Base-by-base conservation (phyloP, 805 yeast genomes). In the Lipomyces chichibuensis region DNA sequence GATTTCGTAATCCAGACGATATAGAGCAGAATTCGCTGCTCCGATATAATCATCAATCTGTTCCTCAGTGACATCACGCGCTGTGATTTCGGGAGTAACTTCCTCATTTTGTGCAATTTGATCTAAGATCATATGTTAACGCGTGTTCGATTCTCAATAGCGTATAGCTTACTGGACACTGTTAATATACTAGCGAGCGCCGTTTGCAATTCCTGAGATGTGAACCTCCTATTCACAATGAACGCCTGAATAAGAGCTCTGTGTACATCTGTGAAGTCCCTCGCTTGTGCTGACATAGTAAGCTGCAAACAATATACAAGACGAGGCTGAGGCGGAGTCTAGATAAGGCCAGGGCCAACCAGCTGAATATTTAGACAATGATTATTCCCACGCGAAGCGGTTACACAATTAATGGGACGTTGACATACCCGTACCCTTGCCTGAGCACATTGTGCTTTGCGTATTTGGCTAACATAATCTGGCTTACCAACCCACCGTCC, bases 171-270 rank as follows among this genome's bases (percentile, higher is more conserved):
- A 67, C 70, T 64, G 20, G 65, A 59, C 5, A 39, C 60, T 8
- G 65, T 64, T 23, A 67, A 29, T 14, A 67, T 64, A 7, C 53
- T 59, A 6, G 70, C 60, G 2, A 67, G 56, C 11, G 65, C 67
- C 17, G 33, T 37, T 35, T 46, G 54, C 37, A 67, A 46, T 49
- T 67, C 58, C 9, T 14, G 9, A 27, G 53, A 57, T 3, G 37
- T 43, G n/a, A 67, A 46, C 33, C 7, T 58, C 20, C 70, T 65
- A 9, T 58, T 60, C 20, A 62, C 66, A 9, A 67, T 33, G 32
- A 67, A 67, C 5, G 65, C 62, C 43, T 67, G 70, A 14, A 67
- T 56, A 20, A 67, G 55, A 23, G 67, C 70, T 14, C 67, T 29
- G 35, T 67, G 65, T 5, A 59, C 70, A 39, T 67, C 67, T 3